Base-by-base conservation (phyloP, 345 rosid genomes). In the Salix exigua region DNA sequence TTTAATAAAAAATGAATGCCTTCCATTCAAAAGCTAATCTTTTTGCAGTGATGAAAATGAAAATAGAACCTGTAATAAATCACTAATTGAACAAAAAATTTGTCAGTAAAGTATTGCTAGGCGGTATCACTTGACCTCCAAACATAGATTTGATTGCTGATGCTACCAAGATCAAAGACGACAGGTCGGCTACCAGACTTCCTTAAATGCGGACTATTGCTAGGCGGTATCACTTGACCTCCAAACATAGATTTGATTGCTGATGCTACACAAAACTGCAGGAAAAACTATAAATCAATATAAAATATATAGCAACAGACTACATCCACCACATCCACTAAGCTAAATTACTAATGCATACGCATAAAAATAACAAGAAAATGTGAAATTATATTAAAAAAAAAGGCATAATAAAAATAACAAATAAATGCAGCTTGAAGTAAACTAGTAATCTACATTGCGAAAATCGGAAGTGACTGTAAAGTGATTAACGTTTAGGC, bases 181-280 rank as follows among this genome's bases (percentile, higher is more conserved):
- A 87, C 84, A 13, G 84, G 78, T 80, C 92, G 88, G 87, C 94
- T 89, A 82, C 95, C 95, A n/a, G 97, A 81, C 89, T 89, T 91
- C 88, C 95, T 91, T 77, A 91, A 83, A 82, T 92, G 95, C 44
- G 94, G 91, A 79, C 93, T 91, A 74, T 88, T 87, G 66, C 74
- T 80, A 51, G 91, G 81, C 71, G 84, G 80, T 75, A 85, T 70
- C 42, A 73, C 89, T 46, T 84, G 86, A 67, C 91, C 89, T 44
- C 91, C 97, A 78, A 93, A 90, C 99, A 93, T 93, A 48, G 73
- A 67, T 66, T 68, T 46, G 19, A 70, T 44, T 53, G 37, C 63
- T 19, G 71, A 65, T 50, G 37, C 35, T 64, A 40, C 13, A 68
- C 71, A 11, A 23, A 3, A n/a, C 44, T 37, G 71, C 71, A 21